Percentiles rank a stretch among this genome's conserved stretches.
Evolutionary conservation across 345 rosid genomes (phyloP).

Genomic region (Fremontodendron californicum): DNA sequence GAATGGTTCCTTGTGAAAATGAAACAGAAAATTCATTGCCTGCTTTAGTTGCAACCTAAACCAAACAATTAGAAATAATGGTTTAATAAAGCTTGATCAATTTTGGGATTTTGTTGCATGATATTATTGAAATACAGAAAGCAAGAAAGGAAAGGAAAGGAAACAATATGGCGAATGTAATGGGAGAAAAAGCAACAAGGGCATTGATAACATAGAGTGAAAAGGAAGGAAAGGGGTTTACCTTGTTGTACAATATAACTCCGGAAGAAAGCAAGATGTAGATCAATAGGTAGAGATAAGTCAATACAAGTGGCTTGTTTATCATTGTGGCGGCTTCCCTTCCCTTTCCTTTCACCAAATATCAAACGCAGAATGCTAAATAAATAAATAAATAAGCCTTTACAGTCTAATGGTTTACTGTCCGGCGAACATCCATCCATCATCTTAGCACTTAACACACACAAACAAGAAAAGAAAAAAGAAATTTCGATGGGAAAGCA

Average conservation of each 20-base stretch:
- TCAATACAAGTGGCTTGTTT: conserved; percentile 71
- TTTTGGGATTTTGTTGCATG: background rate
- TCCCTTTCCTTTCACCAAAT: conserved; percentile 20
- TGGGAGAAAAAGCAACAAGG: background rate
- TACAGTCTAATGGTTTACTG: background rate
- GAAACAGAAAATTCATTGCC: background rate
- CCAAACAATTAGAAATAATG: background rate
- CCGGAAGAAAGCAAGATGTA: conserved; percentile 31
- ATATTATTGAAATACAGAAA: background rate
- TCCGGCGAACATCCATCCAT: too few relatives aligned
- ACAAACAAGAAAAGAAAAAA: background rate
- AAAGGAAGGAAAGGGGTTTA: conserved; percentile 13
- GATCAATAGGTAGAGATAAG: conserved; percentile 75
- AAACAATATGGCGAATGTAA: background rate
- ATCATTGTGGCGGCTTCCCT: conserved; percentile 30
- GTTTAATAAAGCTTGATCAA: background rate
- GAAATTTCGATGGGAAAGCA: background rate
- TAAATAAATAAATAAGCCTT: background rate
- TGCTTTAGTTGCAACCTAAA: background rate
- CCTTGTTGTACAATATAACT: conserved; percentile 96
- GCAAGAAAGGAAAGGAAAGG: too few relatives aligned
- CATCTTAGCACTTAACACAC: background rate
- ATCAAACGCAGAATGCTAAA: background rate
- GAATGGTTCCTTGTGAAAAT: background rate
- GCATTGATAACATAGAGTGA: background rate